Conservation (phyloP, 2,329 filamentous ascomycete species). For the Capronia americana region DNA sequence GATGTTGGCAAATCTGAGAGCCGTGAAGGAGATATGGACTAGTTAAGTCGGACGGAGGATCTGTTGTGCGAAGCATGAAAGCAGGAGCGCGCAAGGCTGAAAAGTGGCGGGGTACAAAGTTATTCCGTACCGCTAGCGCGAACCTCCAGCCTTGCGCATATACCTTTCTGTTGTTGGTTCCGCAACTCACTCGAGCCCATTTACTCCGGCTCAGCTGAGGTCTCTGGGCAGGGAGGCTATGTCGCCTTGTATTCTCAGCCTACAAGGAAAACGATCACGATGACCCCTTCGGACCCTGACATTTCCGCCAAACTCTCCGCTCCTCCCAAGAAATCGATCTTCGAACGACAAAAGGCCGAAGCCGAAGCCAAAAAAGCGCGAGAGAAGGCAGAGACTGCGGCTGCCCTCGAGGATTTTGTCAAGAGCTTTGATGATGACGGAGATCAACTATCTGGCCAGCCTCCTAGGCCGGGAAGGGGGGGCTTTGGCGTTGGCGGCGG, state of each 20-base stretch:
- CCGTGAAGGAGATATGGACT: not conserved
- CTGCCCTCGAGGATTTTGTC: conserved; percentile 85
- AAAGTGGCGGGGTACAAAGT: not conserved
- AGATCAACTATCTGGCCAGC: conserved; percentile 32
- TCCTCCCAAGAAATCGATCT: conserved; percentile 81
- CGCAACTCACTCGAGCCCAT: not conserved
- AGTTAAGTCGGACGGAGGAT: no score
- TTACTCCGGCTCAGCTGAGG: not conserved
- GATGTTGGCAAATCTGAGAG: not conserved
- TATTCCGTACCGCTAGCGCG: conserved; percentile 1
- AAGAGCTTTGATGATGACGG: conserved; percentile 67
- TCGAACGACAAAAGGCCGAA: conserved; percentile 87
- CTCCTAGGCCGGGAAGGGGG: conserved; percentile 40
- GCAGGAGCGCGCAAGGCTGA: not conserved
- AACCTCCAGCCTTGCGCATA: not conserved
- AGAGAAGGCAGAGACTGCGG: conserved; percentile 85
- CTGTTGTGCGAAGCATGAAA: not conserved
- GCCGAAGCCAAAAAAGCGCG: conserved; percentile 84
- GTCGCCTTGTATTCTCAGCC: not conserved
- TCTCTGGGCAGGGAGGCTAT: not conserved
- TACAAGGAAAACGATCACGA: not conserved
- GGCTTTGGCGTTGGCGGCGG: conserved; percentile 42
- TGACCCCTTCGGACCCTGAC: conserved; percentile 53
- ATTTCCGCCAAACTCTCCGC: conserved; percentile 75
- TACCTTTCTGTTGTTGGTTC: not conserved